Conservation (phyloP, 2,329 filamentous ascomycete genomes). For the Fusarium sp. region DNA sequence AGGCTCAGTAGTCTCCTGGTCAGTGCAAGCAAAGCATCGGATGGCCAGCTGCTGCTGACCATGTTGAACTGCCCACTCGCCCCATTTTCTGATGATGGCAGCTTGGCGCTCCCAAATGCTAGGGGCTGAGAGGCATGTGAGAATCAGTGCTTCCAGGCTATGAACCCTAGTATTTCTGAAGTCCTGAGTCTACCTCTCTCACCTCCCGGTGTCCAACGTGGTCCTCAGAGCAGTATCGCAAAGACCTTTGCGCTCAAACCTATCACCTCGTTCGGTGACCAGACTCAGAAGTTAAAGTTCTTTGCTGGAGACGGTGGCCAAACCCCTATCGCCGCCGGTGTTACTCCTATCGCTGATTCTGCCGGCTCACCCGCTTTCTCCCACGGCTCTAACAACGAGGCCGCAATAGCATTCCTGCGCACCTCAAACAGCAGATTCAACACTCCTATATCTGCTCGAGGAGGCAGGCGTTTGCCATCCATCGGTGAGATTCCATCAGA, state of each 20-base stretch:
- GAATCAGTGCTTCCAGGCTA: slow-evolving; percentile 78
- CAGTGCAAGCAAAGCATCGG: slow-evolving; percentile 92
- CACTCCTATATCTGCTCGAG: slow-evolving; percentile 73
- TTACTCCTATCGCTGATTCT: slow-evolving; percentile 88
- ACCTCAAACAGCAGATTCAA: slow-evolving; percentile 76
- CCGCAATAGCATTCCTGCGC: slow-evolving; percentile 75
- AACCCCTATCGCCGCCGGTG: slow-evolving; percentile 84
- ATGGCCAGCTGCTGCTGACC: slow-evolving; percentile 92
- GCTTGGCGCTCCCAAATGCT: slow-evolving; percentile 92
- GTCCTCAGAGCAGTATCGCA: slow-evolving; percentile 72
- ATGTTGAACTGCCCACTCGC: slow-evolving; percentile 88
- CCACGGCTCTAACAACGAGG: slow-evolving; percentile 64
- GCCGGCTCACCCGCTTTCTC: slow-evolving; percentile 71
- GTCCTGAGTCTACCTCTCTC: slow-evolving; percentile 79
- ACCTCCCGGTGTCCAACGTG: slow-evolving; percentile 72
- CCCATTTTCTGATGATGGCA: slow-evolving; percentile 92
- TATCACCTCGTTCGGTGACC: slow-evolving; percentile 86
- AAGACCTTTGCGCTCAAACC: slow-evolving; percentile 90
- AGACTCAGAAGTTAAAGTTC: slow-evolving; percentile 72
- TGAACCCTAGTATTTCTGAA: slow-evolving; percentile 68
- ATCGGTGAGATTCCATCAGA: slow-evolving; percentile 72
- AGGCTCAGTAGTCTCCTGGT: slow-evolving; percentile 83
- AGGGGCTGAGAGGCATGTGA: slow-evolving; percentile 86
- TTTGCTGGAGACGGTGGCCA: slow-evolving; percentile 69
- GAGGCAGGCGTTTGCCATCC: slow-evolving; percentile 77